Evolutionary conservation across 768 basidiomycete genomes (phyloP), one percentile per base, ranked within the genome.

Genomic region (Dioszegia crocea): DNA sequence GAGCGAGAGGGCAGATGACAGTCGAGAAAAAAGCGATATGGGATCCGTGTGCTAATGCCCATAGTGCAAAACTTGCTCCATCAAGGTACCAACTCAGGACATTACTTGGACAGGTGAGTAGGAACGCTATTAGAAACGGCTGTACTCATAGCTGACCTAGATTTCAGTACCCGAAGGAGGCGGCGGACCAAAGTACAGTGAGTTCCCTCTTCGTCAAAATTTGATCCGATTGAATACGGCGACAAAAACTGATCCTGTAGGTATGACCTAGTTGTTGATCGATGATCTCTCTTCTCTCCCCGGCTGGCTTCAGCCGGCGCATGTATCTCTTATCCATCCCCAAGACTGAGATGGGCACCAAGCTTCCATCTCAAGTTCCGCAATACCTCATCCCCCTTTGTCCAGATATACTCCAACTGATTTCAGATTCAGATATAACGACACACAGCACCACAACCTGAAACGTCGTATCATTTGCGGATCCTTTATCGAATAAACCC

Each of bases 121-220:
- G n/a, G 5, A 33, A 19, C 17, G n/a, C 1, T 10, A 45, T 0
- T 46, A 23, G 14, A 27, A 51, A 24, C 31, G 33, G n/a, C n/a
- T 2, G 14, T 19, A 40, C 14, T 8, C 31, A 16, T 16, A 53
- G 40, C 49, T 64, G 45, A 48, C 29, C 5, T 21, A 17, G 21
- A 24, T 86, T 6, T 33, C 33, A 4, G 91, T 96, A 0, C 96
- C 96, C 0, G 92, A 98, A 78, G 94, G 93, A 11, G 88, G 91
- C 12, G 94, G 94, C 30, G 94, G 94, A 51, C 94, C 93, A 36
- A 94, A 94, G 76, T 98, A 96, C 73, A 88, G 92, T 94, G 67
- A 64, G 84, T 81, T 31, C n/a, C 23, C 17, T 43, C 12, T 31
- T 12, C 46, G n/a, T n/a, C n/a, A n/a, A n/a, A n/a, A n/a, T n/a